A percentile compares a stretch with the other conserved stretches of the same genome.
phyloP scores from a whole-genome alignment of 1,139 yeast species.

The Geotrichum cucujoidarum region DNA sequence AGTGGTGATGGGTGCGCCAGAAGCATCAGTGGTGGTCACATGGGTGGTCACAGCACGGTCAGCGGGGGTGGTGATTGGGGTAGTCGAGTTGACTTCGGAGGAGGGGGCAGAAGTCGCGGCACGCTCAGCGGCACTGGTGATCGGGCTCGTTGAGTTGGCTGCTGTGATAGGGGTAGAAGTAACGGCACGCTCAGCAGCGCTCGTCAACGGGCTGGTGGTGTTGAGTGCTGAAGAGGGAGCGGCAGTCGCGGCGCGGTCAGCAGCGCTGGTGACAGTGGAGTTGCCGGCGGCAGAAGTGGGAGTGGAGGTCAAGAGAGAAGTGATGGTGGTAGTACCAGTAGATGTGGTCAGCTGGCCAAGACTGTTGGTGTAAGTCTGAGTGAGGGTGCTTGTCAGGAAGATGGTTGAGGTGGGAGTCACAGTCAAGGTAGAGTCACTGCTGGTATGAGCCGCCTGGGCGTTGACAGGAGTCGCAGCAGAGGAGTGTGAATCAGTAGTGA shows the following conservation, averaged over 20 bases:
- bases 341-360: slow-evolving; percentile 2
- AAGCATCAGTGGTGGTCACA: not conserved
- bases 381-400: slow-evolving; percentile 1
- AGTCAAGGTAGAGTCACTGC: slow-evolving; percentile 2
- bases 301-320: not conserved
- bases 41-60: not conserved
- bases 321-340: slow-evolving; percentile 5
- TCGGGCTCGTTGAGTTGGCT: not conserved
- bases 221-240: not conserved
- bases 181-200: not conserved
- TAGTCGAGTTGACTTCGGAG: not conserved
- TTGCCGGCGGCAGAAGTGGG: slow-evolving; percentile 6
- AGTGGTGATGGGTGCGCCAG: not conserved
- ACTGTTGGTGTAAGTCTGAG: slow-evolving; percentile 6
- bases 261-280: slow-evolving; percentile 12
- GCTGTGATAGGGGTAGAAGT: slow-evolving; percentile 1
- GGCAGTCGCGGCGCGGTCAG: slow-evolving; percentile 1
- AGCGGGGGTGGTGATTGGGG: not conserved
- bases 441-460: not conserved
- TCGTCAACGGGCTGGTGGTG: slow-evolving; percentile 5
- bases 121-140: not conserved
- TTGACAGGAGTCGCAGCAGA: not conserved
- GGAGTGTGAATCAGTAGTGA: not conserved
- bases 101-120: not conserved
- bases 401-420: slow-evolving; percentile 8